Conservation (phyloP, 169 alveolate species). For the Perkinsus chesapeaki region DNA sequence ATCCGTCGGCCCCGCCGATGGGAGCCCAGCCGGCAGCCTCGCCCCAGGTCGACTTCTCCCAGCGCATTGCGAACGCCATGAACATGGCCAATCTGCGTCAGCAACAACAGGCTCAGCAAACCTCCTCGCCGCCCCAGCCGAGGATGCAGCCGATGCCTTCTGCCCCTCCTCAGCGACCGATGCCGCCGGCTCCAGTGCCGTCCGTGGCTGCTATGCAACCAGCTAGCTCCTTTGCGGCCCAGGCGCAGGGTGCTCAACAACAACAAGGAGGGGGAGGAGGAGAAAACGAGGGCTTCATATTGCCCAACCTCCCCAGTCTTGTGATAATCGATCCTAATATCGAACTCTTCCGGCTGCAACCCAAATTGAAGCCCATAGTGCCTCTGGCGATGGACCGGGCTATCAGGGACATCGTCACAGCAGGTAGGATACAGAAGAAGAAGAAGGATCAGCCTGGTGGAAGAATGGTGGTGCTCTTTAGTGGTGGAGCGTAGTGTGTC, state of each 20-base stretch:
- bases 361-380: slow-evolving; percentile 63
- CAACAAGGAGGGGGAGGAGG: slow-evolving; percentile 15
- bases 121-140: neutral
- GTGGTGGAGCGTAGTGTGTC: slow-evolving; percentile 84
- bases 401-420: slow-evolving; percentile 82
- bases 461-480: neutral
- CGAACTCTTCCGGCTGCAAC: slow-evolving; percentile 72
- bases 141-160: neutral
- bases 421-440: neutral
- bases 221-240: neutral
- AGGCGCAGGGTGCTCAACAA: neutral
- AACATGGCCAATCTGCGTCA: neutral
- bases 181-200: neutral
- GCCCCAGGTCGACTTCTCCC: slow-evolving; percentile 1
- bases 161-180: slow-evolving; percentile 17
- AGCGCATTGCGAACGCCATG: slow-evolving; percentile 10
- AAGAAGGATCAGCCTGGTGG: neutral
- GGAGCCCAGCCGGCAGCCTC: neutral
- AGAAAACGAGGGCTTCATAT: slow-evolving; percentile 20
- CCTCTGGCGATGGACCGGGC: slow-evolving; percentile 93
- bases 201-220: slow-evolving; percentile 6
- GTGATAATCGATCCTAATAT: slow-evolving; percentile 74
- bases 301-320: slow-evolving; percentile 36
- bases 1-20: too few relatives aligned
- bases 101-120: slow-evolving; percentile 27